Evolutionary conservation across 1,139 yeast genomes (phyloP).

Genomic region (Lodderomyces pseudojiufengensis): DNA sequence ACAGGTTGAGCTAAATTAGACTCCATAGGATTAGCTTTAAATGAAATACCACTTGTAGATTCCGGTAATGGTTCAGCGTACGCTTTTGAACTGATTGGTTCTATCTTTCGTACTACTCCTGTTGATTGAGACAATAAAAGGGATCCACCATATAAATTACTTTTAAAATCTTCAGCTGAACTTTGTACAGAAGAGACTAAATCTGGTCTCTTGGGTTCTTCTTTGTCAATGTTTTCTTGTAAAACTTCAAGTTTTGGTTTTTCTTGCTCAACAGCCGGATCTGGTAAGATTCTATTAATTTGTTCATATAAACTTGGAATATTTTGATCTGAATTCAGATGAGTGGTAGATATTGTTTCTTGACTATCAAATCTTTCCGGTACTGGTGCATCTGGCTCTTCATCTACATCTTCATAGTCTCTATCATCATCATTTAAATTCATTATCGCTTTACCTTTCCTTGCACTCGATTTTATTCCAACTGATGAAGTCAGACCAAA

Average conservation of each 20-base stretch:
- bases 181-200: slow-evolving; percentile 15
- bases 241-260: slow-evolving; percentile 2
- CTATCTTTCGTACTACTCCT: slow-evolving; percentile 39
- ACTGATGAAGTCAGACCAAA: slow-evolving; percentile 12
- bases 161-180: slow-evolving; percentile 31
- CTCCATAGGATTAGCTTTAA: slow-evolving; percentile 30
- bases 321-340: slow-evolving; percentile 10
- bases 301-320: slow-evolving; percentile 16
- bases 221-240: not conserved
- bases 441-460: slow-evolving; percentile 41
- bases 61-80: slow-evolving; percentile 18
- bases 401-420: slow-evolving; percentile 29
- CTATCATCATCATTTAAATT: slow-evolving; percentile 34
- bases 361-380: slow-evolving; percentile 16
- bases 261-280: slow-evolving; percentile 10
- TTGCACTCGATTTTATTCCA: slow-evolving; percentile 39
- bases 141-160: slow-evolving; percentile 43
- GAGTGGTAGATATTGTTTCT: slow-evolving; percentile 11
- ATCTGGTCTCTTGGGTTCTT: slow-evolving; percentile 3
- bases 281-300: slow-evolving; percentile 14
- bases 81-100: slow-evolving; percentile 15
- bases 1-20: slow-evolving; percentile 31
- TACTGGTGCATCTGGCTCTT: slow-evolving; percentile 10
- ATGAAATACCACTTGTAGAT: slow-evolving; percentile 34
- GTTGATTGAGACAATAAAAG: slow-evolving; percentile 44